Evolutionary conservation across 1,139 yeast species (phyloP), one percentile per base, ranked within the genome.

Genomic region (Dujonia santamariae): DNA sequence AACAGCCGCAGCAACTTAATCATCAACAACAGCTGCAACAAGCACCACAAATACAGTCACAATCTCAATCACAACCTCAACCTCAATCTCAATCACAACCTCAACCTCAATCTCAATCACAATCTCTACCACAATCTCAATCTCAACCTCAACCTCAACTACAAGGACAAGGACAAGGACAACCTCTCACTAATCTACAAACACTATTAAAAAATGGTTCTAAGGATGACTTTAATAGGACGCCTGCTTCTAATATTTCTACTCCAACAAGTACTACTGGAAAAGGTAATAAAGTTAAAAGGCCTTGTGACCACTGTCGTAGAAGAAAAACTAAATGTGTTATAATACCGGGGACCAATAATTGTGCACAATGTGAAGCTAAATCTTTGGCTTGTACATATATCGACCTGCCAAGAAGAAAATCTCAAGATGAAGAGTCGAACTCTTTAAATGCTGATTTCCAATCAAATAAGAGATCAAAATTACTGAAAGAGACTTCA

Each of bases 301-400:
- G 75, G 12, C 82, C 85, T 1, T 82, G 90, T 52, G 86, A 80
- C 48, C 85, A 78, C 46, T 82, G 90, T 53, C 63, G 85, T 36
- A 62, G 84, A 38, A 61, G 82, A 35, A 80, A 79, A 46, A 78
- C 76, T 19, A 77, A 78, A 48, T 82, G 92, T 61, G 78, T 80
- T 5, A 60, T 74, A 44, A 64, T 74, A 1, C 81, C 85, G 2
- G 77, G 74, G 29, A 57, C 78, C 12, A 61, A 67, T 32, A 75
- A 73, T 44, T 82, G 90, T 53, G 75, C 75, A 17, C 82, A 78
- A 50, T 83, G 92, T 57, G 87, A 80, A 49, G 59, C 78, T 4
- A 80, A 78, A 48, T 78, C 81, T 3, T 55, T 80, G n/a, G 72
- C 73, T 40, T 82, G 90, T 52, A 77, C 85, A 0, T 80, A 70